Evolutionary conservation across 495 filamentous ascomycete species (phyloP).

Genomic region (Penicillium fimorum): DNA sequence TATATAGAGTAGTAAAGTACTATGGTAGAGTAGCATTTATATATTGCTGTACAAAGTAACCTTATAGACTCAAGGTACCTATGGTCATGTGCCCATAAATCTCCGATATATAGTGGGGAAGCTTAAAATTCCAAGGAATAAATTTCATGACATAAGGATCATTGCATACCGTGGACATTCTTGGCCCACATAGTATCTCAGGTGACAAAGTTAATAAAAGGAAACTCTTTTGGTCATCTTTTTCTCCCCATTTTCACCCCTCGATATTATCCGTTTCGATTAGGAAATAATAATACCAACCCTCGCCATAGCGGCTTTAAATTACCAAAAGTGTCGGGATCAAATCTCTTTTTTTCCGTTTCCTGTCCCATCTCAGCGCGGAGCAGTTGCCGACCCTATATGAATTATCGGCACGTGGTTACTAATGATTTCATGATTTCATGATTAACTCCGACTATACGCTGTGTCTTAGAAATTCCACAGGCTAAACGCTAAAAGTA

Average conservation of each 20-base stretch:
- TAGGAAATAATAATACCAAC: neutral
- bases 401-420: neutral
- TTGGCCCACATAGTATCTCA: conserved; percentile 4
- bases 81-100: conserved; percentile 6
- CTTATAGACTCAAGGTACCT: neutral
- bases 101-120: too few species aligned
- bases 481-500: neutral
- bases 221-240: neutral
- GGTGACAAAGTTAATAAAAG: conserved; percentile 11
- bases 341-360: neutral
- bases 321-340: neutral
- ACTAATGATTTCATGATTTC: neutral
- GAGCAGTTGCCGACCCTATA: conserved; percentile 14
- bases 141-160: too few species aligned
- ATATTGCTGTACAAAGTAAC: neutral
- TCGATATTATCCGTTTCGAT: conserved; percentile 12
- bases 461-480: too few species aligned
- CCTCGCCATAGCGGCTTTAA: neutral
- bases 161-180: too few species aligned
- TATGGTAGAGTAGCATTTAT: neutral
- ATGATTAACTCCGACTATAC: neutral
- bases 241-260: conserved; percentile 1
- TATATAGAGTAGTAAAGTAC: too few species aligned
- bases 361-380: conserved; percentile 9
- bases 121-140: too few species aligned